Conservation (phyloP, 768 basidiomycete species). For the Suillus sp. region DNA sequence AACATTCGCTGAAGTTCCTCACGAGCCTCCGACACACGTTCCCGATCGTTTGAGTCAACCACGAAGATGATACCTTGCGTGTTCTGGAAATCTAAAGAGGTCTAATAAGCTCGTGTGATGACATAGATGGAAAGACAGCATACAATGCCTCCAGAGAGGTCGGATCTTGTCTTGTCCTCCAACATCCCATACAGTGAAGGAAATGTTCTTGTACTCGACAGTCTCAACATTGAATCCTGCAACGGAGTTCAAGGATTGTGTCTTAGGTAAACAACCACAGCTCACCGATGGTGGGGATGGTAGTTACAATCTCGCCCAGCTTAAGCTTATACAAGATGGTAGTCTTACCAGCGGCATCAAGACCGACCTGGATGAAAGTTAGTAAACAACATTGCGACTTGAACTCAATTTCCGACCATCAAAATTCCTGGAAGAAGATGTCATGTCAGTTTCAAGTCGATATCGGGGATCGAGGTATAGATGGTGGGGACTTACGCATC, state of each 20-base stretch:
- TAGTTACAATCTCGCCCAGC: slow-evolving; percentile 99
- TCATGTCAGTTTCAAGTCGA: slow-evolving; percentile 27
- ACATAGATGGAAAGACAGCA: slow-evolving; percentile 38
- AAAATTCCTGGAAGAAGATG: slow-evolving; percentile 76
- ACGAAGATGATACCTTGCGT: slow-evolving; percentile 99
- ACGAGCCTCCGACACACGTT: slow-evolving; percentile 98
- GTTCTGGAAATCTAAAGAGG: slow-evolving; percentile 93
- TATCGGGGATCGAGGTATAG: slow-evolving; percentile 20
- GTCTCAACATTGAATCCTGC: slow-evolving; percentile 99
- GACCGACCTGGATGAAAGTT: slow-evolving; percentile 72
- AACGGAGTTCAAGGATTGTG: slow-evolving; percentile 21
- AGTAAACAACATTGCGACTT: slow-evolving; percentile 16
- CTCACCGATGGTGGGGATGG: slow-evolving; percentile 98
- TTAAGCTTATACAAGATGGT: slow-evolving; percentile 99
- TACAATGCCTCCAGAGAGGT: slow-evolving; percentile 99
- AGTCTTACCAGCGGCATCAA: slow-evolving; percentile 99
- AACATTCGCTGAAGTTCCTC: slow-evolving; percentile 99
- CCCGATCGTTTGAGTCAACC: slow-evolving; percentile 98
- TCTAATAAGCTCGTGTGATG: slow-evolving; percentile 19
- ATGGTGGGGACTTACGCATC: slow-evolving; percentile 78
- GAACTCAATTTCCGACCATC: slow-evolving; percentile 61
- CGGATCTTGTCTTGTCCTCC: slow-evolving; percentile 99
- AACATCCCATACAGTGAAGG: slow-evolving; percentile 99
- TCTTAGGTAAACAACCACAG: slow-evolving; percentile 23
- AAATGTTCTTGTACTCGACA: slow-evolving; percentile 99